Base-by-base conservation (phyloP, 1,284 basidiomycete species). In the Ganoderma resinaceum region DNA sequence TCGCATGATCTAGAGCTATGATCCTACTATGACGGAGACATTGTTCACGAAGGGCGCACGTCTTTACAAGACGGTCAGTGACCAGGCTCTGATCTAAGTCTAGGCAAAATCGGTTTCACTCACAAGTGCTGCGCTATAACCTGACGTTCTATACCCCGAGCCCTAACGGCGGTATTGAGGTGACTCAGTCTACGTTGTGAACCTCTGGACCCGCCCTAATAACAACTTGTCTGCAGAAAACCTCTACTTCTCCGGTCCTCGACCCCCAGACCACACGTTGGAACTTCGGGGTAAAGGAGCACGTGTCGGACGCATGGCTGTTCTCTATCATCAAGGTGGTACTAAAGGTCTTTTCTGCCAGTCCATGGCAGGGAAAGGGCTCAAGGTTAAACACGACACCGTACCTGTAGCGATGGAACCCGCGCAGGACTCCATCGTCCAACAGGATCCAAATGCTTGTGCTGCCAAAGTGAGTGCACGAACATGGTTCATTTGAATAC, bases 131-230 rank as follows among this genome's bases (percentile, higher is more conserved):
- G 7, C 20, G 9, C 11, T 29, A 3, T 66, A 33, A 49, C 31
- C 62, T 93, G 90, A 88, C 91, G 7, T 93, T 92, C 75, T 93
- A 93, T 76, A 90, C 92, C 70, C 91, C 92, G 11, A 80, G 82
- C 31, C 76, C 82, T 9, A 76, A 83, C 46, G 89, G 90, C n/a
- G 89, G 86, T 2, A 92, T 93, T 43, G 83, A 89, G 82, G 88
- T 89, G 66, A 43, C 80, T 2, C 65, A 20, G 11, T 38, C 16
- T n/a, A 6, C 2, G 9, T 57, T 38, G 6, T 16, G 1, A 12
- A 12, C 2, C n/a, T 40, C 2, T 14, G 29, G n/a, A 37, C 20
- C 35, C 11, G 1, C 8, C 38, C 26, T 29, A 1, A 67, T 92
- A 89, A 82, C 89, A 16, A 88, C 88, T 20, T 29, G 58, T 5